A percentile compares a stretch with the other conserved stretches of the same genome.
Conservation (phyloP, 306 rosid species). For the Purshia tridentata region DNA sequence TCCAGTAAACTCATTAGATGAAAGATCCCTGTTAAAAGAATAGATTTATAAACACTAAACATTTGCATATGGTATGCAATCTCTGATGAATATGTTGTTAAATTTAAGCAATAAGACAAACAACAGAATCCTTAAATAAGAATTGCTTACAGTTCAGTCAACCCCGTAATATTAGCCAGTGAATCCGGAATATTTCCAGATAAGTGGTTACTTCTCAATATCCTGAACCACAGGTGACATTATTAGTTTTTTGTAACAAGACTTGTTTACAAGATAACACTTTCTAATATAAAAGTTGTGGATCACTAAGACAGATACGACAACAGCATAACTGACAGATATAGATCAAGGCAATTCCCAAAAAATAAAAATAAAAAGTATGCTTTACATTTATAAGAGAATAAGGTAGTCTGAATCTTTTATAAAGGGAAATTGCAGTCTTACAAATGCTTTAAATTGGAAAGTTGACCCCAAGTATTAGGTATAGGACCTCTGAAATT, state of each 20-base stretch:
- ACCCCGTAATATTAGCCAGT: conserved; percentile 38
- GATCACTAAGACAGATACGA: conserved; percentile 4
- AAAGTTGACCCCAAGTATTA: conserved; percentile 59
- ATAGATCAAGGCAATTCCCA: background rate
- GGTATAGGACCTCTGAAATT: conserved; percentile 69
- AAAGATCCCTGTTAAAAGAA: conserved; percentile 70
- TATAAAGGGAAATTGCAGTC: conserved; percentile 38
- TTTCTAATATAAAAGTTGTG: background rate
- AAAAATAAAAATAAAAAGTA: background rate
- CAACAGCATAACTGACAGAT: background rate
- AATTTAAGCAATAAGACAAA: conserved; percentile 15
- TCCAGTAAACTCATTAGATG: conserved; percentile 70
- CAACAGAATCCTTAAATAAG: conserved; percentile 8
- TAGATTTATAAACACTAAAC: background rate
- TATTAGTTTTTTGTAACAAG: background rate
- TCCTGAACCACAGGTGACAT: conserved; percentile 37
- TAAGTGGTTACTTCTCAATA: conserved; percentile 43
- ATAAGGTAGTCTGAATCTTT: background rate
- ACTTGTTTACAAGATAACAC: background rate
- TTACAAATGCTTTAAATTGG: conserved; percentile 74
- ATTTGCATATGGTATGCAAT: conserved; percentile 18
- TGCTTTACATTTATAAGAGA: background rate
- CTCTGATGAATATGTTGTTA: conserved; percentile 10
- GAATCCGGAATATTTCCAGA: conserved; percentile 50
- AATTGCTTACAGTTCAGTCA: conserved; percentile 38